Evolutionary conservation across 805 yeast genomes (phyloP), one percentile per base, ranked within the genome.

Genomic region (Jamesozyma rosinii): DNA sequence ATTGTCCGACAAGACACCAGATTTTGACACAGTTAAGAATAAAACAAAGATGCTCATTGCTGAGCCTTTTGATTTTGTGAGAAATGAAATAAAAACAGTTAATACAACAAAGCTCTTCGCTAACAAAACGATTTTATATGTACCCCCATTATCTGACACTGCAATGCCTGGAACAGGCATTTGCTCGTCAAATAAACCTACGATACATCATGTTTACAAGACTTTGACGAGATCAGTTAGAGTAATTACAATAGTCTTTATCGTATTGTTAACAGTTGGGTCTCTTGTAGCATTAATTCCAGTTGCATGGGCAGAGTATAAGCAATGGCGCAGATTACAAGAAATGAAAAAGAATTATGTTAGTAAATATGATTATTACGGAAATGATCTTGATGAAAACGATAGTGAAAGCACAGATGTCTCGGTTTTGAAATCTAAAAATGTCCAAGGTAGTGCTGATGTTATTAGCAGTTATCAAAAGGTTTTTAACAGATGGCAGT

Each of bases 11-110:
- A 66, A 75, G 2, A 64, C 83, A 0, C 95, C 94, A 0, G 74
- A 76, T 47, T 86, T 86, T 58, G 75, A 73, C 2, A 70, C 72
- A 6, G 79, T 86, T 3, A 73, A 78, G 54, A 75, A 78, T 45
- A 70, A 72, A 18, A 78, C 92, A 0, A 70, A 76, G 35, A 44
- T 56, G 0, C 51, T 79, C 33, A 70, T 90, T 8, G 63, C 72
- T 2, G 54, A 51, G 2, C 96, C 96, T 0, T 84, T 87, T 53
- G 69, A 70, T 0, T 45, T 55, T 11, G 59, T 83, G 2, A 66
- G 71, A 35, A 48, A 56, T 1, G 64, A 69, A 40, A 55, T 82
- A 5, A 49, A 58, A 22, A 44, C 51, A 1, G 58, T 67, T 1
- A 59, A 68, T 43, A 44, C 59, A 0, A 55, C 68, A 15, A 45